Conservation (phyloP, 2,329 filamentous ascomycete genomes). For the Aspergillus tubingensis region DNA sequence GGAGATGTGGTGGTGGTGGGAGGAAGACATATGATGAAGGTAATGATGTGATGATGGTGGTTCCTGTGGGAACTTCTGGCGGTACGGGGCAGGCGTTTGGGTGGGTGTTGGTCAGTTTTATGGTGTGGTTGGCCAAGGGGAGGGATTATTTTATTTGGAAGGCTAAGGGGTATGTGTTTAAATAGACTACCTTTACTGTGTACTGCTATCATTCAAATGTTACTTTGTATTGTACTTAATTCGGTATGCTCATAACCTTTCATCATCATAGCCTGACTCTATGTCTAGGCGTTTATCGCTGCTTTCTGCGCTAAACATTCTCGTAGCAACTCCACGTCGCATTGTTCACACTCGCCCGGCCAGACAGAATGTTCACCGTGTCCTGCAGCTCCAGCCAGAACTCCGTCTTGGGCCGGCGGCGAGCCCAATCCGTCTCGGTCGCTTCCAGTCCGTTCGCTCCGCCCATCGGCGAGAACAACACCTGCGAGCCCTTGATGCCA, state of each 20-base stretch:
- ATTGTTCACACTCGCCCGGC: conserved; percentile 55
- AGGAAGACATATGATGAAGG: conserved; percentile 27
- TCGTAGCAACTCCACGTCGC: conserved; percentile 34
- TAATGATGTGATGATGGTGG: conserved; percentile 30
- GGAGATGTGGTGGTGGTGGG: conserved; percentile 12
- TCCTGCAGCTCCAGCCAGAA: conserved; percentile 82
- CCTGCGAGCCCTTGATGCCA: conserved; percentile 84
- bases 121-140: conserved; percentile 49
- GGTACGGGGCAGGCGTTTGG: conserved; percentile 40
- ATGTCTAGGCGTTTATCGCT: not conserved
- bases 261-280: not conserved
- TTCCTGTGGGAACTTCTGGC: conserved; percentile 29
- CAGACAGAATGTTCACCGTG: conserved; percentile 81
- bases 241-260: not conserved
- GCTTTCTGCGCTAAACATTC: conserved; percentile 15
- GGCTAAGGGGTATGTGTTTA: conserved; percentile 11
- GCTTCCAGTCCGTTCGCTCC: conserved; percentile 68
- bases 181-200: not conserved
- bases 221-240: no score
- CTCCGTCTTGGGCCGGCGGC: conserved; percentile 77
- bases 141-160: conserved; percentile 43
- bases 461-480: conserved; percentile 81
- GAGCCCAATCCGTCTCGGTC: conserved; percentile 88
- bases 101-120: conserved; percentile 39
- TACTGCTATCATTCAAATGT: no score